These are phyloP conservation scores for Coniochaeta prunicola DNA, from an alignment of 2,329 filamentous ascomycete species.

Conservation along the genomic window DNA sequence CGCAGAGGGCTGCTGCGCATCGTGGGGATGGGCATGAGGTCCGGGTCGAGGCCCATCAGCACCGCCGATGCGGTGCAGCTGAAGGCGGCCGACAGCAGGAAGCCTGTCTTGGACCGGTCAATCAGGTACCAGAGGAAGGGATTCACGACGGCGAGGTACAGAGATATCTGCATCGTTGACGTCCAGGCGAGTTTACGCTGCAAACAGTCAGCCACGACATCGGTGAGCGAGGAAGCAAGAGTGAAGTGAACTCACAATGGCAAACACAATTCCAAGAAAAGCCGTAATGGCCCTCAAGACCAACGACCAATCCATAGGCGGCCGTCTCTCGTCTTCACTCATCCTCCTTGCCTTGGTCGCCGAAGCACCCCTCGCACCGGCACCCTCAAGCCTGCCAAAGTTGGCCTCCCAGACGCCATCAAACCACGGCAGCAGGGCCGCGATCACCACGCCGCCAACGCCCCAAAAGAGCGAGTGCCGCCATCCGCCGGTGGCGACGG, in stretches of 20 bases:
- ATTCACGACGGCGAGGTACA: conserved; percentile 84
- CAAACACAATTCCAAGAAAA: conserved; percentile 55
- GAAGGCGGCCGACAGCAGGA: conserved; percentile 69
- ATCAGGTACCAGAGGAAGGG: conserved; percentile 95
- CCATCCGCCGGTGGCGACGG: conserved; percentile 39
- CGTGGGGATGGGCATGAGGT: conserved; percentile 66
- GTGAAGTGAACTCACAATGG: conserved; percentile 58
- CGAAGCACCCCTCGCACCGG: conserved; percentile 1
- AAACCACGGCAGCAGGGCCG: conserved; percentile 75
- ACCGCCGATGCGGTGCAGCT: conserved; percentile 67
- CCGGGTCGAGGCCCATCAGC: conserved; percentile 68
- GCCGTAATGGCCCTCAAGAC: conserved; percentile 51
- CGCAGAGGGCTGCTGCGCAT: conserved; percentile 23
- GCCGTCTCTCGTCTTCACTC: conserved; percentile 5
- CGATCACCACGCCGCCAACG: conserved; percentile 66
- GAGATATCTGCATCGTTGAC: conserved; percentile 85
- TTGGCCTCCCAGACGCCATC: conserved; percentile 65
- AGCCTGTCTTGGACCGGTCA: conserved; percentile 79
- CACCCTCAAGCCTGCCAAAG: conserved; percentile 14
- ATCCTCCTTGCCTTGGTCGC: conserved; percentile 18
- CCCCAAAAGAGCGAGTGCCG: conserved; percentile 78
- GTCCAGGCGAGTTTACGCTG: conserved; percentile 79
- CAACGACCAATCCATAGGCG: conserved; percentile 61
- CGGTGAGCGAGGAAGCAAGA: background rate
- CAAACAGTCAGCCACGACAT: conserved; percentile 32